Evolutionary conservation across 163 green algal genomes (phyloP), one percentile per base, ranked within the genome.

Genomic region (Prototheca wickerhamii): DNA sequence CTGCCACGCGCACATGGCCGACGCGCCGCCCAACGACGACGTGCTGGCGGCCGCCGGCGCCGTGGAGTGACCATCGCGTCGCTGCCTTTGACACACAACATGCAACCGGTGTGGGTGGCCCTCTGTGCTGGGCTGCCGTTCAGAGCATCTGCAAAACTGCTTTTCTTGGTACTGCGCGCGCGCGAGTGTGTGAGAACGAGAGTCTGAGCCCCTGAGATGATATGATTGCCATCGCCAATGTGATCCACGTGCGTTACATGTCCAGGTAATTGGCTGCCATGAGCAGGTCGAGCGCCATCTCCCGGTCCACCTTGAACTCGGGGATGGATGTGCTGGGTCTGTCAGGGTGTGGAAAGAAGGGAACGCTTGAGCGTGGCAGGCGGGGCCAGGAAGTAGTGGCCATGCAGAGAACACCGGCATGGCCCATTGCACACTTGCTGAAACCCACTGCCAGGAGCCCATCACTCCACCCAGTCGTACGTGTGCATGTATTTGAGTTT

Each of bases 211-310:
- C 37, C 10, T 21, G 10, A 44, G 10, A 44, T 44, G 10, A 15
- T 44, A 44, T 44, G 37, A 10, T 44, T n/a, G n/a, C n/a, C n/a
- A n/a, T n/a, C n/a, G n/a, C n/a, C n/a, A n/a, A n/a, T n/a, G n/a
- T n/a, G n/a, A n/a, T n/a, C n/a, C n/a, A n/a, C n/a, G 37, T 10
- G 49, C 20, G 3, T 74, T 58, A 96, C 10, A 74, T 86, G 70
- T 97, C 93, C 32, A 99, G 60, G 64, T 93, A 99, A 69, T 98
- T 97, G 26, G 89, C 76, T 7, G 93, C 92, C 83, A 96, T 95
- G 6, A 98, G 78, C 46, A 98, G 78, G 71, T 98, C 87, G 65
- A 99, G 67, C 1, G 93, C 93, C 53, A 95, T 87, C 67, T 97
- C 86, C 28, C 89, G 89, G 0, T 82, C 65, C 3, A 98, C 81